Base-by-base conservation (phyloP, 2,329 filamentous ascomycete species). In the Cladosporium sp. region DNA sequence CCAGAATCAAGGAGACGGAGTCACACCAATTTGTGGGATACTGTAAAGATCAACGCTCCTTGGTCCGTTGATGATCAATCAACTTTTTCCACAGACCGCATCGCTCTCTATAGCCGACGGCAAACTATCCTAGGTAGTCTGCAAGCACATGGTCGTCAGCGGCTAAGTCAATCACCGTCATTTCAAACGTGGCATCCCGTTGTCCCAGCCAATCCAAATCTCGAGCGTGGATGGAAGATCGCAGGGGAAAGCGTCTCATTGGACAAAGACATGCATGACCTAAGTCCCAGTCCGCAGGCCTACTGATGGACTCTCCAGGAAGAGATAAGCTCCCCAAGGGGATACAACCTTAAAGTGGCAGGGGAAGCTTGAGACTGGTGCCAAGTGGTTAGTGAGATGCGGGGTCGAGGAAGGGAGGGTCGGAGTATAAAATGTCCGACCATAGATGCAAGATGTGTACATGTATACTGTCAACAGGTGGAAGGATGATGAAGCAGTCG, bases 261-360 rank as follows among this genome's bases (percentile, higher is more conserved):
- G 42, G 22, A 28, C 40, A 15, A 5, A 22, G 15, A 20, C 40
- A 14, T 22, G 12, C 20, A 25, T 43, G 40, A 25, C 2, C 40
- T 22, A 42, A 22, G 42, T 15, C 20, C 5, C 42, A 25, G 25
- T 47, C 43, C 25, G 43, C 43, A 47, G 28, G 25, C n/a, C 28
- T 34, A 34, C 30, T 12, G 30, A 11, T 34, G 30, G 8, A 54
- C 37, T 54, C 37, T 37, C 37, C 28, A 40, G 37, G 20, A 17
- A n/a, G 9, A 37, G 37, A 54, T 54, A 54, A 54, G 51, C 51
- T 54, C 51, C 42, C 37, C 51, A 54, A 54, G 51, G 51, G 42
- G 39, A 30, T 9, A 7, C n/a, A 17, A 19, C 42, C 39, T 42
- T 9, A 14, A n/a, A 28, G n/a, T 8, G 22, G 37, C 3, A 3